A percentile compares a stretch with the other conserved stretches of the same genome.
phyloP scores from a whole-genome alignment of 2,329 filamentous ascomycete species.

The Trichophyton verrucosum region DNA sequence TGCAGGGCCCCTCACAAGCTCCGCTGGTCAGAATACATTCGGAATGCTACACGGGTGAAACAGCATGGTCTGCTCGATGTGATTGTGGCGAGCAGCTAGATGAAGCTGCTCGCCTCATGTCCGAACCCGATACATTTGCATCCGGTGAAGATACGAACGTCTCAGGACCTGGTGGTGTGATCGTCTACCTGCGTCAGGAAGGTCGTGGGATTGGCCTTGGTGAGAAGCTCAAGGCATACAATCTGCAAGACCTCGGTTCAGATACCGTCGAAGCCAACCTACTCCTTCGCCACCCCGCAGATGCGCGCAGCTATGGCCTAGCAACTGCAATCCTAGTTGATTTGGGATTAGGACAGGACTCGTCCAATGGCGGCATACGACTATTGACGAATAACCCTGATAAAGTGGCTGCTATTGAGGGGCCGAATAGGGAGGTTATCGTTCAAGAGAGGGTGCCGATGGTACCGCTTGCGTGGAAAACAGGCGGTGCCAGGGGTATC shows the following conservation, averaged over 20 bases:
- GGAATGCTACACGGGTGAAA: conserved; percentile 97
- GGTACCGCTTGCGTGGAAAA: conserved; percentile 87
- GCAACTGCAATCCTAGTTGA: conserved; percentile 90
- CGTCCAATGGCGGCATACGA: conserved; percentile 50
- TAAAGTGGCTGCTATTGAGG: conserved; percentile 89
- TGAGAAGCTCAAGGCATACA: conserved; percentile 96
- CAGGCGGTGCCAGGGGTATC: conserved; percentile 64
- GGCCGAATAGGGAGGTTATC: conserved; percentile 72
- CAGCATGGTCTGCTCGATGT: conserved; percentile 93
- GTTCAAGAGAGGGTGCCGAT: conserved; percentile 88
- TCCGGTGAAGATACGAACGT: conserved; percentile 34
- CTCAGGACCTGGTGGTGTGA: conserved; percentile 58
- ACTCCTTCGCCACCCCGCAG: conserved; percentile 78
- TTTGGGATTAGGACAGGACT: conserved; percentile 56
- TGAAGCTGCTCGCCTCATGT: conserved; percentile 87
- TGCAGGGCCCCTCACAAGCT: conserved; percentile 20
- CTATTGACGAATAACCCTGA: conserved; percentile 95
- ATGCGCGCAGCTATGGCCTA: conserved; percentile 89
- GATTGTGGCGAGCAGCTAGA: conserved; percentile 97
- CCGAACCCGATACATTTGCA: conserved; percentile 18
- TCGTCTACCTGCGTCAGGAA: conserved; percentile 91
- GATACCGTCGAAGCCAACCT: conserved; percentile 96
- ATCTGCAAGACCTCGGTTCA: conserved; percentile 89
- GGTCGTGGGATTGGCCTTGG: conserved; percentile 88
- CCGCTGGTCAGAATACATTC: conserved; percentile 91